phyloP scores from a whole-genome alignment of 2,329 filamentous ascomycete species.

The Scytalidium sp. region DNA sequence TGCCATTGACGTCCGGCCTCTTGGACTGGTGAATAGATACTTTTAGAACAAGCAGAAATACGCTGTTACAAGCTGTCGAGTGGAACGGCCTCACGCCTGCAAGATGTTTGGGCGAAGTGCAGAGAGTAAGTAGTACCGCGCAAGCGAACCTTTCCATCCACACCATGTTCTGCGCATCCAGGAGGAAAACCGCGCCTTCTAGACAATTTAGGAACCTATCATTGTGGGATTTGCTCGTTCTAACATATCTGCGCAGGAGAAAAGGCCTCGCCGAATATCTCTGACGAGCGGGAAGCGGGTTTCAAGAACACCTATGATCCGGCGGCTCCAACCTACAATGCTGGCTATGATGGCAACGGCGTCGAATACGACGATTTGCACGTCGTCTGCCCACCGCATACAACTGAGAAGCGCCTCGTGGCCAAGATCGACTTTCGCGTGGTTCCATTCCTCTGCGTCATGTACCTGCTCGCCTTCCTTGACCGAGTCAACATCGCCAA shows the following conservation, averaged over 20 bases:
- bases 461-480: constrained; percentile 70
- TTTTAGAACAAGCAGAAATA: no score
- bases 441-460: constrained; percentile 68
- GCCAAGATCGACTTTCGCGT: constrained; percentile 69
- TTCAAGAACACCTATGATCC: constrained; percentile 22
- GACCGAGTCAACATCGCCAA: constrained; percentile 79
- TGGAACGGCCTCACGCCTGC: not conserved
- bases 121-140: not conserved
- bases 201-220: no score
- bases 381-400: constrained; percentile 28
- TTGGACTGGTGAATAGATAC: no score
- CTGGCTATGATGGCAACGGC: constrained; percentile 1
- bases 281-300: constrained; percentile 18
- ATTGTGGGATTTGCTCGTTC: not conserved
- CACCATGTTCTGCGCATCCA: no score
- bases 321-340: constrained; percentile 7
- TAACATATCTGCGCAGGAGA: constrained; percentile 7
- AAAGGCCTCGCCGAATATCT: constrained; percentile 11
- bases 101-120: not conserved
- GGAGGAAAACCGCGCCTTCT: no score
- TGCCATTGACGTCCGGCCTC: no score
- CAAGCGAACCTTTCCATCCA: no score
- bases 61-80: no score
- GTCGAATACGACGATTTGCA: constrained; percentile 22
- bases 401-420: constrained; percentile 59